Evolutionary conservation across 345 rosid genomes (phyloP).

Genomic region (Hypericum perforatum): DNA sequence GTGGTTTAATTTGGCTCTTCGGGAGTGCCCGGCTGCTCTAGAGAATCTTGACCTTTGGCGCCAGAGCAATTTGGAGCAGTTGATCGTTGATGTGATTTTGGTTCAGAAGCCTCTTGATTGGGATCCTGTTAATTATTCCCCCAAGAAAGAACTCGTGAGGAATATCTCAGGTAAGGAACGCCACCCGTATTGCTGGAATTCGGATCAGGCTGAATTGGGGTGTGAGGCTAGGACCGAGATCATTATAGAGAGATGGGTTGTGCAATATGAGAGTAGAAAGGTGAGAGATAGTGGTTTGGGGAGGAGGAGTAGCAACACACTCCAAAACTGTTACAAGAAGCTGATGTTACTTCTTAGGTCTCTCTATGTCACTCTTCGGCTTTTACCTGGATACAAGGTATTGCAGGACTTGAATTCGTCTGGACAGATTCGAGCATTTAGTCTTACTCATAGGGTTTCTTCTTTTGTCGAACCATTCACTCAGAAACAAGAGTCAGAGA

Average conservation of each 20-base stretch:
- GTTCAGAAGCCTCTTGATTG: constrained; percentile 44
- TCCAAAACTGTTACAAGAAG: constrained; percentile 67
- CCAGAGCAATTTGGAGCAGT: constrained; percentile 55
- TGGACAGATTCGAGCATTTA: constrained; percentile 42
- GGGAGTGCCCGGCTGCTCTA: constrained; percentile 74
- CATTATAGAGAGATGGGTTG: constrained; percentile 86
- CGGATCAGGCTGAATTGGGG: constrained; percentile 58
- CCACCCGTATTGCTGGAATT: constrained; percentile 36
- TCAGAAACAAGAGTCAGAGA: constrained; percentile 71
- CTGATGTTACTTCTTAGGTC: constrained; percentile 73
- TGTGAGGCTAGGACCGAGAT: constrained; percentile 45
- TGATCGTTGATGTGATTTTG: constrained; percentile 84
- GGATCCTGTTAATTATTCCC: constrained; percentile 37
- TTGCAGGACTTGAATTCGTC: constrained; percentile 71
- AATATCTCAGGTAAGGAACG: constrained; percentile 41
- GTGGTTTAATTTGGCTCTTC: constrained; percentile 89
- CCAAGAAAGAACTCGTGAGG: constrained; percentile 36
- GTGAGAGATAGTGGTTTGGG: constrained; percentile 40
- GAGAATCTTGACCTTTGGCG: constrained; percentile 78
- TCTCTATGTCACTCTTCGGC: constrained; percentile 70
- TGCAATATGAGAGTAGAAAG: constrained; percentile 70
- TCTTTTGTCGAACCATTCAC: constrained; percentile 73
- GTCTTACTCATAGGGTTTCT: constrained; percentile 71
- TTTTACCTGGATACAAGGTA: constrained; percentile 80
- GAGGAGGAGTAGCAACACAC: constrained; percentile 50